Evolutionary conservation across 345 rosid species (phyloP), one percentile per base, ranked within the genome.

Genomic region (Lagerstroemia speciosa): DNA sequence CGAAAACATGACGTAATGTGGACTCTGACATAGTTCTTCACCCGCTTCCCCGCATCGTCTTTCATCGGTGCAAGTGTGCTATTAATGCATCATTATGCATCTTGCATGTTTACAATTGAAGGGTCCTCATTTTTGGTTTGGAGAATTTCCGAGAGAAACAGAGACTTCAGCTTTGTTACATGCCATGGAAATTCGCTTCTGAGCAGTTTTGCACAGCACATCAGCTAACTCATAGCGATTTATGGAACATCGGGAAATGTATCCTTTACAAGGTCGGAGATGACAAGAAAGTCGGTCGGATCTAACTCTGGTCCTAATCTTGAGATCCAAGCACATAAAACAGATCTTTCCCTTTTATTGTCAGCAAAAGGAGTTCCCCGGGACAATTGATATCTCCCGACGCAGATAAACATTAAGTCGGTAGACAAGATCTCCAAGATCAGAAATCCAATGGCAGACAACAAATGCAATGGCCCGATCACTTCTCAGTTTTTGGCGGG

Each of bases 401-500:
- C 30, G n/a, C 16, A 3, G 3, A 37, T 20, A 16, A 37, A 8
- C 30, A 43, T 43, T 52, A 24, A 37, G 10, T 38, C 40, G 46
- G 11, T 22, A 36, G 30, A 20, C 1, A n/a, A 11, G 15, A 58
- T 26, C 63, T 37, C 66, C 46, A 30, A 65, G 17, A 43, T 26
- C 32, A 20, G 20, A 65, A 65, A 65, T 36, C 30, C 32, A 37
- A 15, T n/a, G 30, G 48, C 8, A 27, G 26, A 65, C 16, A n/a
- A 20, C 19, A 37, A n/a, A 37, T 43, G 5, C n/a, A 24, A 22
- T 24, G 20, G n/a, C 55, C 2, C 55, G 20, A 79, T 46, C 68
- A 74, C 40, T 38, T 74, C 37, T 83, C 80, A 32, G 83, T 30
- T 71, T 82, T 79, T 41, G 86, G 83, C 1, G 81, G 80, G 75